Base-by-base conservation (phyloP, 176 grass and related monocot genomes). In the Puccinellia tenuiflora region DNA sequence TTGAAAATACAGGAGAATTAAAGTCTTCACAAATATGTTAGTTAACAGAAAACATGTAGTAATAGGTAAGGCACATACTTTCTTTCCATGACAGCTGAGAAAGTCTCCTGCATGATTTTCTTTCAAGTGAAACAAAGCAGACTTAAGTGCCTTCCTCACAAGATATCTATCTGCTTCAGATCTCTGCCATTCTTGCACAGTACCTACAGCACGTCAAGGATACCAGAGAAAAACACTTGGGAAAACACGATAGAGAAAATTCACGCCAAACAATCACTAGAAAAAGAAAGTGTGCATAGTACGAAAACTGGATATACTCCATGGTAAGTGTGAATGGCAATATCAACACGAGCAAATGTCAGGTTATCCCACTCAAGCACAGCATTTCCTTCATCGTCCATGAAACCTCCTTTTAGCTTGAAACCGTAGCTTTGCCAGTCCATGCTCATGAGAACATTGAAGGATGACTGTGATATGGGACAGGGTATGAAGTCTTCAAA, bases 321-420 rank as follows among this genome's bases (percentile, higher is more conserved):
- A 66, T 71, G 75, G 81, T 88, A 90, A 67, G 72, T 76, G 79
- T 91, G 89, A 61, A 94, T 71, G 9, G 84, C 81, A 85, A 94
- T 94, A 83, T 94, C 92, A 75, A 86, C 83, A 62, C 79, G 85
- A 76, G 87, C 87, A 90, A 91, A 85, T 85, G 74, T 20, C 82
- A 88, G 85, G 28, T 77, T 84, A 68, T 90, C 92, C 92, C 92
- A 94, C 80, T 94, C 81, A 80, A 94, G 89, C 55, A 88, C 78
- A 45, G 57, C 78, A 83, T 88, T 85, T 71, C 87, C 87, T 77
- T 88, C 85, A 46, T 51, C 85, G 73, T 89, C 89, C 62, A 92
- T 55, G 40, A 81, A 81, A 70, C 66, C 85, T 28, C 80, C 82
- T 69, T 85, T 94, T 77, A 92, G 76, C 79, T 84, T 94, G 70